A percentile compares a stretch with the other conserved stretches of the same genome.
These are phyloP conservation scores for Kodamaea neixiangensis DNA, from an alignment of 805 yeast genomes.

Conservation along the genomic window DNA sequence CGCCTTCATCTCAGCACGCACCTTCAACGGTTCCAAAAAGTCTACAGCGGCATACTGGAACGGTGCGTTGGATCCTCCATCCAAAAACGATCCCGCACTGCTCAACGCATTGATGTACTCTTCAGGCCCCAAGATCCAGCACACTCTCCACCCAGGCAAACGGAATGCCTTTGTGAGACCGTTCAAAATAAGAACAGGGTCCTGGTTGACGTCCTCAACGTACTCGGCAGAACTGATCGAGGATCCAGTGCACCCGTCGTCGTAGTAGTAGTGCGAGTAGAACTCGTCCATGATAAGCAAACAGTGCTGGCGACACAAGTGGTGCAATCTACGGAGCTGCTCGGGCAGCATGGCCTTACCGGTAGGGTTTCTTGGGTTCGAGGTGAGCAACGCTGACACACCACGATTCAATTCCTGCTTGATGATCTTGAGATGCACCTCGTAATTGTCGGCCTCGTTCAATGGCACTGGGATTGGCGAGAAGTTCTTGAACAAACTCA, in stretches of 20 bases:
- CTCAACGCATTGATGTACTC: constrained; percentile 55
- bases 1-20: constrained; percentile 55
- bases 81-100: constrained; percentile 60
- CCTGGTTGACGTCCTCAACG: constrained; percentile 55
- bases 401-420: constrained; percentile 56
- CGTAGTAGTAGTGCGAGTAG: constrained; percentile 59
- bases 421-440: constrained; percentile 53
- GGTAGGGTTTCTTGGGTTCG: constrained; percentile 66
- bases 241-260: constrained; percentile 53
- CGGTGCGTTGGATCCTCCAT: constrained; percentile 63
- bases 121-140: constrained; percentile 66
- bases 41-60: constrained; percentile 62
- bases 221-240: constrained; percentile 52
- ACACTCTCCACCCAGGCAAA: constrained; percentile 64
- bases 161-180: constrained; percentile 64
- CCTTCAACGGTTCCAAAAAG: constrained; percentile 52
- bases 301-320: constrained; percentile 54
- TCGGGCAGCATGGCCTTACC: constrained; percentile 52
- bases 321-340: constrained; percentile 51
- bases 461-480: constrained; percentile 65
- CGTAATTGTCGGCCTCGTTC: constrained; percentile 57
- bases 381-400: constrained; percentile 57
- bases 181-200: constrained; percentile 60
- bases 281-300: constrained; percentile 65
- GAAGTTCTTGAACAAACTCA: constrained; percentile 60